A percentile compares a stretch with the other conserved stretches of the same genome.
Evolutionary conservation across 805 yeast species (phyloP).

Genomic region (Candida maltosa): DNA sequence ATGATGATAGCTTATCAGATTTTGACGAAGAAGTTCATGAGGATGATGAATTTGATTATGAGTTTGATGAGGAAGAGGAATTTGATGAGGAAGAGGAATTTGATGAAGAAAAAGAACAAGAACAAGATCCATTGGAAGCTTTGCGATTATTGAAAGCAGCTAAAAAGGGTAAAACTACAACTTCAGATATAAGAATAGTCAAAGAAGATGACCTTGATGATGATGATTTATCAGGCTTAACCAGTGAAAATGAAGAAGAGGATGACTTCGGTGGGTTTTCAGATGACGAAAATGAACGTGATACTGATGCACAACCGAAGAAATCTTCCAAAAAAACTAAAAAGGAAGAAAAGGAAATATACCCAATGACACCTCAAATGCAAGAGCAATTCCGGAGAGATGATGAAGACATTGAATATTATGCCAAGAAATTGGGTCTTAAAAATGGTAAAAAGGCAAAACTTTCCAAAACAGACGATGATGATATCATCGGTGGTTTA

Average conservation of each 20-base stretch:
- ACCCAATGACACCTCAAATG: constrained; percentile 35
- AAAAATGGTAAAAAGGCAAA: constrained; percentile 47
- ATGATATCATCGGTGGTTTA: constrained; percentile 79
- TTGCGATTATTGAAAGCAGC: constrained; percentile 13
- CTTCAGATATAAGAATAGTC: constrained; percentile 19
- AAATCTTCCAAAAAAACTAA: constrained; percentile 9
- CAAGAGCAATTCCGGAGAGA: constrained; percentile 52
- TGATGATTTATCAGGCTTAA: too few relatives aligned
- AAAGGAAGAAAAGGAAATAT: constrained; percentile 8
- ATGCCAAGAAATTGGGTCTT: constrained; percentile 77
- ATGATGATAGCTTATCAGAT: constrained; percentile 15
- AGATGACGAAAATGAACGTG: constrained; percentile 11
- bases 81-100: constrained; percentile 7
- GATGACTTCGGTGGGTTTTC: constrained; percentile 13
- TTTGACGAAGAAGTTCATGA: constrained; percentile 17
- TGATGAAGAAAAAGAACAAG: constrained; percentile 13
- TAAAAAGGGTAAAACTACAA: constrained; percentile 11
- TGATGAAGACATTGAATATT: constrained; percentile 76
- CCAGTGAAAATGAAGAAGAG: constrained; percentile 16
- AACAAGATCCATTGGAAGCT: constrained; percentile 13
- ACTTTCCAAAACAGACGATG: constrained; percentile 53
- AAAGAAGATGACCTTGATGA: constrained; percentile 29
- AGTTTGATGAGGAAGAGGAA: constrained; percentile 16
- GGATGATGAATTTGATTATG: constrained; percentile 12
- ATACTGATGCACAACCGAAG: constrained; percentile 8